Conservation (phyloP, 1,284 basidiomycete species). For the Cystobasidium sp. region DNA sequence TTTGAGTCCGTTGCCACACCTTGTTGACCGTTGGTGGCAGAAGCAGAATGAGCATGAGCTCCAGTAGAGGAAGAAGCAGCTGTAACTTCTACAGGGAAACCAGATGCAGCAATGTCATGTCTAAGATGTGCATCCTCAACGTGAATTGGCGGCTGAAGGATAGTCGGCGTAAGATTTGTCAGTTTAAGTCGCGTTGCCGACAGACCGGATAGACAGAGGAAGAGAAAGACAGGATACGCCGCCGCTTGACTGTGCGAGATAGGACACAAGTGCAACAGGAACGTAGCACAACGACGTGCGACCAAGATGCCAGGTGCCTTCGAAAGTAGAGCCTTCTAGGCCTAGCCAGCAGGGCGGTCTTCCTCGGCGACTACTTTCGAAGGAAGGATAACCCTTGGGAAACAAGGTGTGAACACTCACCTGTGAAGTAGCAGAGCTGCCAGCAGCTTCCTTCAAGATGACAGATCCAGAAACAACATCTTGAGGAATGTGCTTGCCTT, state of each 20-base stretch:
- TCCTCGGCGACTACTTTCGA: not conserved
- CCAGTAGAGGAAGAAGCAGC: conserved; percentile 20
- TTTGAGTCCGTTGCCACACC: conserved; percentile 30
- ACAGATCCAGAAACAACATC: conserved; percentile 30
- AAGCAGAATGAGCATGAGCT: conserved; percentile 19
- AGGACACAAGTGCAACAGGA: not conserved
- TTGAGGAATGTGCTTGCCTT: conserved; percentile 35
- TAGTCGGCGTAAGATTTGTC: not conserved
- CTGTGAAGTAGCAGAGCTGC: not conserved
- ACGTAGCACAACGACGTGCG: not conserved
- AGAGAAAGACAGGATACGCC: not conserved
- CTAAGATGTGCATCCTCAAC: conserved; percentile 32
- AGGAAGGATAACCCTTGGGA: not conserved
- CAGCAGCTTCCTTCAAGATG: conserved; percentile 34
- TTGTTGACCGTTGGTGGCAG: conserved; percentile 20
- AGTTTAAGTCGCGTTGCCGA: conserved; percentile 6
- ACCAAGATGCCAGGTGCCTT: not conserved
- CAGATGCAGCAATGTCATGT: conserved; percentile 40
- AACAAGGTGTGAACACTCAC: conserved; percentile 1
- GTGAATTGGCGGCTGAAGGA: conserved; percentile 1
- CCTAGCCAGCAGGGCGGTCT: not conserved
- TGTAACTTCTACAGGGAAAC: conserved; percentile 32
- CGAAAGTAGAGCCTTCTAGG: not conserved
- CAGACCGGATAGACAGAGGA: not conserved
- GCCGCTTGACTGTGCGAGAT: not conserved